Conservation (phyloP, 768 basidiomycete genomes). For the Hygrocybe punicea region DNA sequence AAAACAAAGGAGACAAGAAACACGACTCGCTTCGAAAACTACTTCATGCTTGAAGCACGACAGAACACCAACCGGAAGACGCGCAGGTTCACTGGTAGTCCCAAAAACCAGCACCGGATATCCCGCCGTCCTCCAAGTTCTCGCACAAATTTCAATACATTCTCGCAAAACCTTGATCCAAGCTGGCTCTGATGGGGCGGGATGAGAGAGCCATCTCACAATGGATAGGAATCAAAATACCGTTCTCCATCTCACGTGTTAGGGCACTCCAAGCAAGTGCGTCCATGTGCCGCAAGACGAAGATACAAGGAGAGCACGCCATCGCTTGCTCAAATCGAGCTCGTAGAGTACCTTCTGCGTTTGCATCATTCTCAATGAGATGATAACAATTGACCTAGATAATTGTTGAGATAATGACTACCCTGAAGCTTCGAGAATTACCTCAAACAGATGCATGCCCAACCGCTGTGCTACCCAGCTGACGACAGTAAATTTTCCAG, state of each 20-base stretch:
- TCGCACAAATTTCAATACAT: constrained; percentile 54
- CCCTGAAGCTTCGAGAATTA: constrained; percentile 22
- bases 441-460: constrained; percentile 80
- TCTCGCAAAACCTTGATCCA: constrained; percentile 59
- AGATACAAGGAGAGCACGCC: constrained; percentile 77
- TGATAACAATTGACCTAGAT: constrained; percentile 82
- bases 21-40: constrained; percentile 55
- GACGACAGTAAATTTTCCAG: constrained; percentile 73
- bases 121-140: constrained; percentile 56
- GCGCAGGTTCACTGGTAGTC: constrained; percentile 64
- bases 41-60: constrained; percentile 86
- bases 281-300: constrained; percentile 77
- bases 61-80: constrained; percentile 58
- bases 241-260: constrained; percentile 59
- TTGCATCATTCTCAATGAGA: constrained; percentile 69
- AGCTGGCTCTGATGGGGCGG: constrained; percentile 47
- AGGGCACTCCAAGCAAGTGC: constrained; percentile 73
- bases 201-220: not conserved
- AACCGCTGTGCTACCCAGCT: constrained; percentile 53
- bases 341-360: constrained; percentile 69
- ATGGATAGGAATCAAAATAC: constrained; percentile 29
- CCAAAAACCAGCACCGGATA: constrained; percentile 76
- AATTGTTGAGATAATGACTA: not conserved
- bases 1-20: not conserved
- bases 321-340: constrained; percentile 75